phyloP scores from a whole-genome alignment of 2,329 filamentous ascomycete genomes.

The Pseudogymnoascus sp. region DNA sequence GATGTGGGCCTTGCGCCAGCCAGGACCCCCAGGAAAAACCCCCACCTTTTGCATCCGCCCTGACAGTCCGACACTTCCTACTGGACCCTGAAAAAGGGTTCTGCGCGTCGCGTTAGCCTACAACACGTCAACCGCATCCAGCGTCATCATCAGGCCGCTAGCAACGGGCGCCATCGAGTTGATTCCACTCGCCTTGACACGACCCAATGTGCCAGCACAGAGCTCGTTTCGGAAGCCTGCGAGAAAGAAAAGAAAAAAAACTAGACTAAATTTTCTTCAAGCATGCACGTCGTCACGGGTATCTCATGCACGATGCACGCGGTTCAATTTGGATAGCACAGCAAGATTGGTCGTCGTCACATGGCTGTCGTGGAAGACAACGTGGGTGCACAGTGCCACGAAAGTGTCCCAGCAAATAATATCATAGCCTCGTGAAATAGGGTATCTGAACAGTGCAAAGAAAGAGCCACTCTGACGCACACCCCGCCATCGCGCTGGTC shows the following conservation, averaged over 20 bases:
- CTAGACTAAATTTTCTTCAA: not conserved
- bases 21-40: not conserved
- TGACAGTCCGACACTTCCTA: not conserved
- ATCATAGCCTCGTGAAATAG: not conserved
- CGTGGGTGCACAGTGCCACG: not conserved
- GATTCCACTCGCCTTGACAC: not conserved
- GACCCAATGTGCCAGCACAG: not conserved
- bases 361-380: not conserved
- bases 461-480: not conserved
- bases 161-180: not conserved
- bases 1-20: not conserved
- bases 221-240: slow-evolving; percentile 1
- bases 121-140: slow-evolving; percentile 1
- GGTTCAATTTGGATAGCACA: slow-evolving; percentile 1
- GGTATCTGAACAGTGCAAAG: not conserved
- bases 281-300: not conserved
- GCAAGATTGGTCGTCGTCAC: not conserved
- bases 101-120: slow-evolving; percentile 3
- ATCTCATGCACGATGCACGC: not conserved
- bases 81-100: slow-evolving; percentile 5
- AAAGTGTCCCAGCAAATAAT: not conserved
- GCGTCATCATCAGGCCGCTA: slow-evolving; percentile 2
- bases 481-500: not conserved
- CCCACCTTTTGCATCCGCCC: not conserved
- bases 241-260: not conserved